Evolutionary conservation across 306 rosid species (phyloP).

Genomic region (Carpinus fangiana): DNA sequence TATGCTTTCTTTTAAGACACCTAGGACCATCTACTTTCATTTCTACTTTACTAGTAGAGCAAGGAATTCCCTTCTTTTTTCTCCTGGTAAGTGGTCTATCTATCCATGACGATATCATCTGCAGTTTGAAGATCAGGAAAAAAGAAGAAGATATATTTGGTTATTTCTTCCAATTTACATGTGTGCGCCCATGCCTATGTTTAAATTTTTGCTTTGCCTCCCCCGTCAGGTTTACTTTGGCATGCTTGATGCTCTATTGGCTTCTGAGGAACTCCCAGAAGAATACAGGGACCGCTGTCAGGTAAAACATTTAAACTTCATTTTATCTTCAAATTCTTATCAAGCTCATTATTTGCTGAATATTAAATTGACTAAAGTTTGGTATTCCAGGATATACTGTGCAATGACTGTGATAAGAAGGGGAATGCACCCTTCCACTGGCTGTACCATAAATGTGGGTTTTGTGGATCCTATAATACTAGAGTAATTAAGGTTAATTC

Average conservation of each 20-base stretch:
- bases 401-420: conserved; percentile 57
- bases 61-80: background rate
- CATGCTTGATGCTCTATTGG: conserved; percentile 57
- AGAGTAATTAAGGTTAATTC: conserved; percentile 43
- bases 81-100: background rate
- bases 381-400: conserved; percentile 46
- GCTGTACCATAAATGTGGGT: conserved; percentile 54
- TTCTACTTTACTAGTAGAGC: too few species aligned
- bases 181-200: background rate
- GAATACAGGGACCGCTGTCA: conserved; percentile 46
- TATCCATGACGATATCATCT: background rate
- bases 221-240: conserved; percentile 43
- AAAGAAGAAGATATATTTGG: background rate
- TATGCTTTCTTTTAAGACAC: background rate
- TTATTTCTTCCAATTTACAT: background rate
- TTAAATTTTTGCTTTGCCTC: background rate
- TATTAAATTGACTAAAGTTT: background rate
- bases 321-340: background rate
- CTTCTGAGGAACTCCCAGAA: conserved; percentile 53
- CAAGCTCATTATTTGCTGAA: background rate
- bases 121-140: background rate
- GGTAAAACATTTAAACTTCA: conserved; percentile 16
- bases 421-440: conserved; percentile 58
- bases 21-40: too few species aligned
- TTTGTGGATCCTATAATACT: conserved; percentile 58